A percentile compares a stretch with the other conserved stretches of the same genome.
Conservation (phyloP, 83 land plant genomes). For the Picea mariana region DNA sequence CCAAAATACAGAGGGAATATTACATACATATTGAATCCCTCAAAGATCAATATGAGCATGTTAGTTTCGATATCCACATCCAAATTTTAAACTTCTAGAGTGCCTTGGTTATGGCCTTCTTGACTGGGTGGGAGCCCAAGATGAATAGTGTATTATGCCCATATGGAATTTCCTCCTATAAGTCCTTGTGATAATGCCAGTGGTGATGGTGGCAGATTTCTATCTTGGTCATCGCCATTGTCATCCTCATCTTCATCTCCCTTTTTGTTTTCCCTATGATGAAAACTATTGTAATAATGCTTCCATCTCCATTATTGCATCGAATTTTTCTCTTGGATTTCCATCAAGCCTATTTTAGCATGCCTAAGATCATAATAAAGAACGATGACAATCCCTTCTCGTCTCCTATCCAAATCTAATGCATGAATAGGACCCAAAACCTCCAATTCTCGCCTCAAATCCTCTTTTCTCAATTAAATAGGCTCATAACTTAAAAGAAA, state of each 20-base stretch:
- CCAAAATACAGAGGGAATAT: background rate
- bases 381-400: constrained; percentile 75
- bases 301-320: constrained; percentile 28
- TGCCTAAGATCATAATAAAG: constrained; percentile 86
- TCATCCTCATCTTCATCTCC: background rate
- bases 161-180: constrained; percentile 55
- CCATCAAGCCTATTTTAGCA: constrained; percentile 63
- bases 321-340: constrained; percentile 79
- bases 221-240: background rate
- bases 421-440: constrained; percentile 80
- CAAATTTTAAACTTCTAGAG: constrained; percentile 65
- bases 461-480: constrained; percentile 38
- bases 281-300: constrained; percentile 19
- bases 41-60: constrained; percentile 48
- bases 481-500: constrained; percentile 65
- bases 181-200: constrained; percentile 31
- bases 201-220: constrained; percentile 14
- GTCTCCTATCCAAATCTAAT: constrained; percentile 48
- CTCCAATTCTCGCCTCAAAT: constrained; percentile 66
- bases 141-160: constrained; percentile 59
- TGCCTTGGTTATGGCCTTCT: constrained; percentile 73
- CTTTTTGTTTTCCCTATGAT: background rate
- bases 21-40: constrained; percentile 54
- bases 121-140: constrained; percentile 28
- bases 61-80: constrained; percentile 40